Percentiles rank a stretch among this genome's conserved stretches.
phyloP scores from a whole-genome alignment of 2,329 filamentous ascomycete species.

The Pseudocercospora fijiensis region DNA sequence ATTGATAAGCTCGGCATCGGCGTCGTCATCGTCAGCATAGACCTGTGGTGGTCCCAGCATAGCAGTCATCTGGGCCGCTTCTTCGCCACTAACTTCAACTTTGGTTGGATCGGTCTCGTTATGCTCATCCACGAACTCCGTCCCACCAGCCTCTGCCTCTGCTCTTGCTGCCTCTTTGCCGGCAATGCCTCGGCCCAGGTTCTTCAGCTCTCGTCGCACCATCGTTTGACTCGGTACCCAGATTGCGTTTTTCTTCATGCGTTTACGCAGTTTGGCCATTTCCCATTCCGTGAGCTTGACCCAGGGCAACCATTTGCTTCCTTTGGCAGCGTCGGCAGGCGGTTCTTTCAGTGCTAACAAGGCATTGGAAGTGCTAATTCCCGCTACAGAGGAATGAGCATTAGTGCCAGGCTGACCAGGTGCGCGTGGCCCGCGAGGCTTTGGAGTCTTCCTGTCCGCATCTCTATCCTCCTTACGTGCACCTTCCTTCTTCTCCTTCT shows the following conservation, averaged over 20 bases:
- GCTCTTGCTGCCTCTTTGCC: constrained; percentile 47
- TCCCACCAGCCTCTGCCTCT: constrained; percentile 65
- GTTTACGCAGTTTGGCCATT: constrained; percentile 71
- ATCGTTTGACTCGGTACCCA: constrained; percentile 85
- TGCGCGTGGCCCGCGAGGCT: constrained; percentile 42
- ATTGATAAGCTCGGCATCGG: constrained; percentile 66
- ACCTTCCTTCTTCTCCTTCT: constrained; percentile 37
- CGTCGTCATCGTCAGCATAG: constrained; percentile 41
- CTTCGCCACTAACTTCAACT: constrained; percentile 36
- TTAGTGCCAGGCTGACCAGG: constrained; percentile 53
- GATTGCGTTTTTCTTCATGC: constrained; percentile 88
- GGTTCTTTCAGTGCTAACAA: constrained; percentile 59
- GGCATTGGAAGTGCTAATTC: constrained; percentile 62
- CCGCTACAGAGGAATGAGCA: constrained; percentile 54
- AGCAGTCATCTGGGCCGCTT: constrained; percentile 35
- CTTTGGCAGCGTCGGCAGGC: constrained; percentile 58
- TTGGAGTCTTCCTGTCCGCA: constrained; percentile 44
- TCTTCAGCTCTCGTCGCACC: constrained; percentile 75
- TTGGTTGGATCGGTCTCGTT: constrained; percentile 39
- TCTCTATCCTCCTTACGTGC: constrained; percentile 29
- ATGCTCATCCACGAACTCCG: constrained; percentile 62
- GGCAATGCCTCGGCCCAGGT: constrained; percentile 58
- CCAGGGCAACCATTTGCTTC: constrained; percentile 63
- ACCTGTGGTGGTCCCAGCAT: constrained; percentile 34
- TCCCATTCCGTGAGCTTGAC: constrained; percentile 65